phyloP scores from a whole-genome alignment of 2,329 filamentous ascomycete species.

The Pseudopyrenochaeta lycopersici region DNA sequence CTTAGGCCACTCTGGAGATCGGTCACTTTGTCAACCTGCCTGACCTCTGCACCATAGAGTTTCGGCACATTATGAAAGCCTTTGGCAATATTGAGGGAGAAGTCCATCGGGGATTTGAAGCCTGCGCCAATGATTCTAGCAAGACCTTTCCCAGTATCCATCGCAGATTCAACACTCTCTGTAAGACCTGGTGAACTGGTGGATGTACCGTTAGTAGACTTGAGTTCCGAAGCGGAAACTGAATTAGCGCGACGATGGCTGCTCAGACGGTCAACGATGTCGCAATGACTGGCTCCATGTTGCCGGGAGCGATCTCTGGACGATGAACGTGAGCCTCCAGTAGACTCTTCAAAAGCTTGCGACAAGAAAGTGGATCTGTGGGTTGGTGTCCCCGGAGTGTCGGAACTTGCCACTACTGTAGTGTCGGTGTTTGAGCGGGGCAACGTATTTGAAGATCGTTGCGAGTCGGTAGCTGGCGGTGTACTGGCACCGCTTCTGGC shows the following conservation, averaged over 20 bases:
- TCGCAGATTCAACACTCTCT: slow-evolving; percentile 62
- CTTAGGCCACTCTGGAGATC: slow-evolving; percentile 78
- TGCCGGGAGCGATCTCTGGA: slow-evolving; percentile 31
- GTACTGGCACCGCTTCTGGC: slow-evolving; percentile 28
- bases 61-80: slow-evolving; percentile 89
- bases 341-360: slow-evolving; percentile 41
- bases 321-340: slow-evolving; percentile 36
- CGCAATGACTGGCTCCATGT: slow-evolving; percentile 4
- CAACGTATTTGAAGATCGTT: slow-evolving; percentile 7
- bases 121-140: slow-evolving; percentile 78
- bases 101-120: slow-evolving; percentile 83
- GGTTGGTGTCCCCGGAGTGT: slow-evolving; percentile 29
- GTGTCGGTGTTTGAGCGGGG: slow-evolving; percentile 14
- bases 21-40: slow-evolving; percentile 81
- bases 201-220: slow-evolving; percentile 25
- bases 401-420: slow-evolving; percentile 15
- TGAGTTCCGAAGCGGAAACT: slow-evolving; percentile 23
- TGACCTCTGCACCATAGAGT: slow-evolving; percentile 84
- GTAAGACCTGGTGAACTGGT: slow-evolving; percentile 11
- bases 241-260: slow-evolving; percentile 26
- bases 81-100: slow-evolving; percentile 81
- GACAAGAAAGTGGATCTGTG: slow-evolving; percentile 42
- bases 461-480: slow-evolving; percentile 20
- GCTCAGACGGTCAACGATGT: slow-evolving; percentile 5
- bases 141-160: slow-evolving; percentile 73